Percentiles rank a stretch among this genome's conserved stretches.
phyloP scores from a whole-genome alignment of 2,329 filamentous ascomycete species.

The Phyllosticta citribraziliensis region DNA sequence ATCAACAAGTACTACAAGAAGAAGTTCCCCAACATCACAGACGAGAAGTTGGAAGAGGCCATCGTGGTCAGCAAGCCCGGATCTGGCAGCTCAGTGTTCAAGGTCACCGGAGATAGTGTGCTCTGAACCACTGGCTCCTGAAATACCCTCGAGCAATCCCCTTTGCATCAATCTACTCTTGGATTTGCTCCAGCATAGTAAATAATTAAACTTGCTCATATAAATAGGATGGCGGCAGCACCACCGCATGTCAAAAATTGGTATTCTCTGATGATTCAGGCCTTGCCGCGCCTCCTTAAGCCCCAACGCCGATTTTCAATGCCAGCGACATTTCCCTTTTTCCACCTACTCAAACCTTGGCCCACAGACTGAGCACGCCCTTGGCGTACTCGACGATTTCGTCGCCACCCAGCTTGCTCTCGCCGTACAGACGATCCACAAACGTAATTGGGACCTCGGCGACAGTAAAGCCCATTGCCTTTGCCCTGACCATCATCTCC shows the following conservation, averaged over 20 bases:
- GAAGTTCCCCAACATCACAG: constrained; percentile 55
- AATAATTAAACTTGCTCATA: background rate
- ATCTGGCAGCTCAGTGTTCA: constrained; percentile 46
- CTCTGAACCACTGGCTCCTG: constrained; percentile 12
- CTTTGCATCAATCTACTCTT: background rate
- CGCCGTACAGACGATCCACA: constrained; percentile 89
- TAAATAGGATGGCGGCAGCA: background rate
- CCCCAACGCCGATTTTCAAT: constrained; percentile 8
- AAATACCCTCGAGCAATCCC: background rate
- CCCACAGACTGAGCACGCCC: constrained; percentile 39
- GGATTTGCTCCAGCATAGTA: background rate
- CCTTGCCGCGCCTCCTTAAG: background rate
- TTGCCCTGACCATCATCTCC: constrained; percentile 98
- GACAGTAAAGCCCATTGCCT: constrained; percentile 89
- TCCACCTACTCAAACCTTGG: constrained; percentile 35
- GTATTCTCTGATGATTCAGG: constrained; percentile 1
- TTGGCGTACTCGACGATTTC: constrained; percentile 97
- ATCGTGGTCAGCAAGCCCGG: constrained; percentile 86
- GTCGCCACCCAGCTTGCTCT: constrained; percentile 85
- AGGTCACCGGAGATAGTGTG: constrained; percentile 23
- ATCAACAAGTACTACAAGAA: constrained; percentile 73
- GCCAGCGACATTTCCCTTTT: background rate
- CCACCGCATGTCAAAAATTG: background rate
- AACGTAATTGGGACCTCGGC: constrained; percentile 95
- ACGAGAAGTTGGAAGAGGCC: constrained; percentile 65